Evolutionary conservation across 2,329 filamentous ascomycete species (phyloP).

Genomic region (Colletotrichum simmondsii): DNA sequence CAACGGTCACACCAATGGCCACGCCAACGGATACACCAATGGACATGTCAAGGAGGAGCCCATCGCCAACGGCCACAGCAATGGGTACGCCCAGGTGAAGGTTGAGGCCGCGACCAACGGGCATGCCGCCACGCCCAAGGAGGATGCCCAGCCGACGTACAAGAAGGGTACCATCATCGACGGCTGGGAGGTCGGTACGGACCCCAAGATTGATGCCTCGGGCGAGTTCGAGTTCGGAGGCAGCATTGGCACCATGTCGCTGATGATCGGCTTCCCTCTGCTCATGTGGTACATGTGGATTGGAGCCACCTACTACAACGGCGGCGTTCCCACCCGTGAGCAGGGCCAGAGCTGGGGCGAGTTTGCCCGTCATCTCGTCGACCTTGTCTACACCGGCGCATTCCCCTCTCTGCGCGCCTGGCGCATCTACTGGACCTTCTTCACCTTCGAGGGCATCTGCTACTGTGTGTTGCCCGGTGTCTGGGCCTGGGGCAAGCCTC

Average conservation of each 20-base stretch:
- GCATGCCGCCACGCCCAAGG: conserved; percentile 26
- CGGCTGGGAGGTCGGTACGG: conserved; percentile 68
- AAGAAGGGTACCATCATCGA: conserved; percentile 53
- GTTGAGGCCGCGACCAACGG: conserved; percentile 28
- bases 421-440: conserved; percentile 94
- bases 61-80: conserved; percentile 33
- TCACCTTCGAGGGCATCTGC: conserved; percentile 83
- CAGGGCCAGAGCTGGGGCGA: conserved; percentile 71
- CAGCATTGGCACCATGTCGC: conserved; percentile 74
- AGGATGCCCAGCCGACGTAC: conserved; percentile 22
- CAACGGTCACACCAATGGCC: conserved; percentile 39
- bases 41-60: conserved; percentile 40
- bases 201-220: conserved; percentile 72
- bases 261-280: conserved; percentile 89
- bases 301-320: conserved; percentile 86
- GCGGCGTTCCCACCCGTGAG: conserved; percentile 75
- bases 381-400: conserved; percentile 82
- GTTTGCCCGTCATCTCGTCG: conserved; percentile 73
- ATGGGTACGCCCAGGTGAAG: conserved; percentile 26
- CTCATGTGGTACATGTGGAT: conserved; percentile 98
- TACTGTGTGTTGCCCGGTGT: conserved; percentile 91
- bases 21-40: conserved; percentile 40
- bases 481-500: conserved; percentile 86
- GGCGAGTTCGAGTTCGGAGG: conserved; percentile 85
- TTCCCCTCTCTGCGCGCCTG: conserved; percentile 87